These are phyloP conservation scores for Fraxinus sp. DNA, from an alignment of 305 asterid genomes.

Conservation along the genomic window DNA sequence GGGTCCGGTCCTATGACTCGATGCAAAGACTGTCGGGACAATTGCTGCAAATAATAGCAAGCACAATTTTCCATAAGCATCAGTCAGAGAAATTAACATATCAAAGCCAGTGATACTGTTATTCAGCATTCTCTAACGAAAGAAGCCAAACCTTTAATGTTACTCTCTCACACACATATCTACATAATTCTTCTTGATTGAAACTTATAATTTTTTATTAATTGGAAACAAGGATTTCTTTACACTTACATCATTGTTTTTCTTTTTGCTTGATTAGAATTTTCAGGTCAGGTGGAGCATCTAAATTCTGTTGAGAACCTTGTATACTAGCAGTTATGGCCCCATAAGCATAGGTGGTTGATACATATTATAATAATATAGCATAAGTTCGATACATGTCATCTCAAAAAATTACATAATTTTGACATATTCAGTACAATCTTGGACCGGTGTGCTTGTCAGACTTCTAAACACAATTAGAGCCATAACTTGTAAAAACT, in stretches of 20 bases:
- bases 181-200: neutral
- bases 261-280: neutral
- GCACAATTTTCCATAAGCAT: neutral
- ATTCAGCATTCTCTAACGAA: neutral
- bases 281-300: neutral
- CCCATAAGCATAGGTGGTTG: neutral
- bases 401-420: neutral
- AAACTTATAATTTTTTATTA: neutral
- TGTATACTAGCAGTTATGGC: neutral
- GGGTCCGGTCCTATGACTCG: neutral
- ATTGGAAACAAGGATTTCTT: neutral
- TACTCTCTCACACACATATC: neutral
- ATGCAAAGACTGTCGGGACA: neutral
- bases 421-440: neutral
- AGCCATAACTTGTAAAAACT: neutral
- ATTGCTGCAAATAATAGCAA: neutral
- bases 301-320: neutral
- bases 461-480: neutral
- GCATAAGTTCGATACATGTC: neutral
- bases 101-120: neutral
- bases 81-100: neutral
- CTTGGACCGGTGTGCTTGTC: neutral
- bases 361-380: neutral
- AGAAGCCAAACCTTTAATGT: neutral
- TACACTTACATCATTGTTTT: neutral